Evolutionary conservation across 179 eudicot genomes (phyloP), one percentile per base, ranked within the genome.

Genomic region (Dionaea muscipula): DNA sequence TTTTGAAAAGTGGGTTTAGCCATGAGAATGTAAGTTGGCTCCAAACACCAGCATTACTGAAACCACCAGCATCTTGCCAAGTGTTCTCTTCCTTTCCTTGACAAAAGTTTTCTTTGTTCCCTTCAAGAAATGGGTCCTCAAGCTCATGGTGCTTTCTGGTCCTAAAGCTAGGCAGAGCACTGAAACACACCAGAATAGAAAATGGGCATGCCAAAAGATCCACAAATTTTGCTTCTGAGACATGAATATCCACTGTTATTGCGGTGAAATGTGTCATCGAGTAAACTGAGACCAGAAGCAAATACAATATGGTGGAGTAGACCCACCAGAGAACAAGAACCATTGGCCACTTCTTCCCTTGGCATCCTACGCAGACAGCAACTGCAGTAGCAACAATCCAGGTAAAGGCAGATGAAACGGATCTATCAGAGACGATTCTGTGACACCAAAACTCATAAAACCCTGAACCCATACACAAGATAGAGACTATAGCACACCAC

Each of bases 1-100:
- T 69, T 59, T 75, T 61, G 36, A 90, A 84, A 20, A 90, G 72
- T 23, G 94, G 94, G 55, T 82, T 90, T 16, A 86, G 87, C 97
- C 95, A 86, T 8, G 63, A 69, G 31, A 90, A 90, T 5, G 90
- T 73, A 25, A 84, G 54, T 55, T 61, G 69, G 59, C 85, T 75
- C 87, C 82, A 80, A 63, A 86, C 39, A 21, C 88, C 69, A 20
- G 90, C 80, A 48, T 33, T 59, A 3, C 66, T 45, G 63, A 70
- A 86, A 9, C 73, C 66, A 55, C 53, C 72, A 26, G 51, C 40
- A 53, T 5, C 56, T 9, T 21, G 51, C 1, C 21, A 25, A 26
- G 31, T 9, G 1, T 37, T 55, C 28, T 19, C 57, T 28, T 20
- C 47, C 39, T 52, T 59, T 7, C 58, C 35, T 9, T 21, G 51